Evolutionary conservation across 2,329 filamentous ascomycete species (phyloP), one percentile per base, ranked within the genome.

Genomic region (Cladosporium sp.): DNA sequence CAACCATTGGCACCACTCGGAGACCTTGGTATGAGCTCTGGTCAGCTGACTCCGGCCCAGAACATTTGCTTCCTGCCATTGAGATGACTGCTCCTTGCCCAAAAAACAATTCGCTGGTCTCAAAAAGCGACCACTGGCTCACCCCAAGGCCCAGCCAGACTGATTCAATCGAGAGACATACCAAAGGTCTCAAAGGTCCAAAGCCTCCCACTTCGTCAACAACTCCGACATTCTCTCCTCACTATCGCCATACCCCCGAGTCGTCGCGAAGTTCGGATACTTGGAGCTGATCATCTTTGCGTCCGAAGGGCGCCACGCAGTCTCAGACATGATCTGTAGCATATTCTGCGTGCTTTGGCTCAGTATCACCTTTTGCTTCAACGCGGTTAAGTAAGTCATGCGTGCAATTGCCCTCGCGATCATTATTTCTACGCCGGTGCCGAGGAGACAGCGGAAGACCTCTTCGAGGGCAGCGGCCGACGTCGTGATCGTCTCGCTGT

Each of bases 281-380:
- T 21, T 34, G 12, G 64, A 67, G 18, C 58, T 63, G 18, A 69
- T 14, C 24, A 66, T 11, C 4, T 41, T 41, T 28, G 65, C 8
- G 49, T 69, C 68, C 18, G 64, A 66, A 5, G 68, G 68, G 5
- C 65, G 57, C 68, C 68, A 69, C 32, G 66, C 60, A 15, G 68
- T 68, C 32, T 65, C 65, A 2, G 61, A 58, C 66, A 69, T 67
- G 24, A 69, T 28, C 61, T 66, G 64, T 38, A 69, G 44, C 64
- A 69, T 44, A 14, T 34, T 47, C 52, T 54, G 34, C 41, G 66
- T 63, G 8, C 21, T 15, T 18, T 36, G 58, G 3, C 36, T 52
- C 1, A 69, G 28, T 4, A 36, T 32, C 15, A 69, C 57, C 26
- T 59, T 64, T 18, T 64, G 60, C 51, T 65, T 51, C n/a, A 66